Conservation (phyloP, 2,329 filamentous ascomycete genomes). For the Gremmenia infestans region DNA sequence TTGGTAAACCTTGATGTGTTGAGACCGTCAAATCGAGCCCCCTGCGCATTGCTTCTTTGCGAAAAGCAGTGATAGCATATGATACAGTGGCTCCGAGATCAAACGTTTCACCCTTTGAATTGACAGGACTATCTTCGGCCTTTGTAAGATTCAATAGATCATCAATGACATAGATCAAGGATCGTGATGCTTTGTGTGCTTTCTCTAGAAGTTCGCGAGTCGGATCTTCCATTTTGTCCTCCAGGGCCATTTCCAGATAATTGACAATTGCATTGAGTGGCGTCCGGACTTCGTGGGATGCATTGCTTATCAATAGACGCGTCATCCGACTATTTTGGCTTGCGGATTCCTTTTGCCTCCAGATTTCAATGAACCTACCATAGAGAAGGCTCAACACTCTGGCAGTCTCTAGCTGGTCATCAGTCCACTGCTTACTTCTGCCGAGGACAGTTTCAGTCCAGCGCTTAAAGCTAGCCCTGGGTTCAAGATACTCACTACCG, state of each 20-base stretch:
- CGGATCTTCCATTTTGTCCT: slow-evolving; percentile 16
- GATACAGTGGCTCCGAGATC: slow-evolving; percentile 12
- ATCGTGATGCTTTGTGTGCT: slow-evolving; percentile 19
- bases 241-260: slow-evolving; percentile 23
- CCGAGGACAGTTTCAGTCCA: slow-evolving; percentile 21
- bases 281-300: slow-evolving; percentile 22
- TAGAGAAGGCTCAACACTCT: slow-evolving; percentile 20
- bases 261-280: slow-evolving; percentile 22
- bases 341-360: slow-evolving; percentile 18
- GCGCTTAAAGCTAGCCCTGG: slow-evolving; percentile 15
- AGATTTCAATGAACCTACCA: slow-evolving; percentile 25
- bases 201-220: slow-evolving; percentile 18
- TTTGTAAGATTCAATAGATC: slow-evolving; percentile 22
- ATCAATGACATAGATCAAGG: slow-evolving; percentile 19
- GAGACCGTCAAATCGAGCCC: slow-evolving; percentile 17
- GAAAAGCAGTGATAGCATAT: slow-evolving; percentile 15
- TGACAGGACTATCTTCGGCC: slow-evolving; percentile 12
- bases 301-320: slow-evolving; percentile 19
- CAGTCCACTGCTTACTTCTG: slow-evolving; percentile 20
- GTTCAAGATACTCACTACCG: slow-evolving; percentile 21
- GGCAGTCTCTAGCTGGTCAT: slow-evolving; percentile 25
- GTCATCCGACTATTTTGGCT: slow-evolving; percentile 16
- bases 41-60: slow-evolving; percentile 19
- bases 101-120: slow-evolving; percentile 15
- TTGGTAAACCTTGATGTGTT: slow-evolving; percentile 18